Conservation (phyloP, 2,329 filamentous ascomycete genomes). For the Emergomyces orientalis region DNA sequence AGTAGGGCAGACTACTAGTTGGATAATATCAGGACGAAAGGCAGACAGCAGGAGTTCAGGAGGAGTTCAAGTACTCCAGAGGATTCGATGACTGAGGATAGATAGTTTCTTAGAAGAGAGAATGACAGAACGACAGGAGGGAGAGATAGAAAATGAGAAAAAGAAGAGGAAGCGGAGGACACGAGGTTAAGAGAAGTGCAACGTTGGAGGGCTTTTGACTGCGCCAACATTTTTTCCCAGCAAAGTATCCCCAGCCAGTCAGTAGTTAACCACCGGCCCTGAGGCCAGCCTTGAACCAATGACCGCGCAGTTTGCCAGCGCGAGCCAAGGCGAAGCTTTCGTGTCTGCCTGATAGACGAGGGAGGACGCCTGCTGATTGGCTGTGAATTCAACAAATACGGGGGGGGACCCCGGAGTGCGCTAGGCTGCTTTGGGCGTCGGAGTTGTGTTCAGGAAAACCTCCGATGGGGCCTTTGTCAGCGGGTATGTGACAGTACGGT, state of each 20-base stretch:
- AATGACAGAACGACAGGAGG: constrained; percentile 5
- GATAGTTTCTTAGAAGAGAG: neutral
- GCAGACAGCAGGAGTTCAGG: constrained; percentile 1
- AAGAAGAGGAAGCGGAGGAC: constrained; percentile 11
- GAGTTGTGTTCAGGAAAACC: neutral
- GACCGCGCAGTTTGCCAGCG: constrained; percentile 13
- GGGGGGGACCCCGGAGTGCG: too few relatives aligned
- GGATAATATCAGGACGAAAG: neutral
- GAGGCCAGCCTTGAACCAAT: neutral
- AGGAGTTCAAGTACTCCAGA: neutral
- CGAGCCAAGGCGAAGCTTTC: constrained; percentile 20
- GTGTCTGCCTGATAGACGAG: constrained; percentile 35
- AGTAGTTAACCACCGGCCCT: neutral
- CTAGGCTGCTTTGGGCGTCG: constrained; percentile 9
- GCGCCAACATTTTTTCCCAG: too few relatives aligned
- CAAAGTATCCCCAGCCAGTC: neutral
- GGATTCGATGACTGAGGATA: neutral
- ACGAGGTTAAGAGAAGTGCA: constrained; percentile 14
- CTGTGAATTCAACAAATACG: too few relatives aligned
- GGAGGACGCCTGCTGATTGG: constrained; percentile 15
- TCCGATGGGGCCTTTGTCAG: constrained; percentile 12
- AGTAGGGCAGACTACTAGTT: neutral
- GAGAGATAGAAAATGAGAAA: constrained; percentile 14
- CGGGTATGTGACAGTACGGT: neutral
- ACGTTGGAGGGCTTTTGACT: too few relatives aligned